Evolutionary conservation across 768 basidiomycete genomes (phyloP), one percentile per base, ranked within the genome.

Genomic region (Mycena albidolilacea): DNA sequence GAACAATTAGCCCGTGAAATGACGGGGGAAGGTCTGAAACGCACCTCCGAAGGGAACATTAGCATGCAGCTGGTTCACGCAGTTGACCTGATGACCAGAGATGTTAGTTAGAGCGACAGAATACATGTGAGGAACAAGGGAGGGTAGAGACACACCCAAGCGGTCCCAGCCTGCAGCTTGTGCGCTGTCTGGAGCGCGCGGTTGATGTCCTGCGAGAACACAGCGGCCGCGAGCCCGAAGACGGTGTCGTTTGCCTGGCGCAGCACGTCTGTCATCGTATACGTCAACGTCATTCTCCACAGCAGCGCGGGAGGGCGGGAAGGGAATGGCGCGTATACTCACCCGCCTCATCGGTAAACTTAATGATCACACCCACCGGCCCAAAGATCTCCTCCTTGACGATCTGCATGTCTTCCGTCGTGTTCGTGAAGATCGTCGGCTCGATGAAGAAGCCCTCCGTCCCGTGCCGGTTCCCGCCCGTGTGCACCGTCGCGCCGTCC

Each of bases 191-290:
- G 81, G 69, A 95, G 82, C 2, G 92, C 94, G 41, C 91, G 86
- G 64, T 84, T 88, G 80, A 94, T 81, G 84, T 96, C 86, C 77
- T 87, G 83, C 58, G 92, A 88, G 85, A 94, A 95, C 67, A 97
- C 88, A 9, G 93, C 91, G 2, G 91, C 90, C 8, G 93, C 94
- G 38, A 96, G 88, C 52, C 96, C 96, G 82, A 95, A 95, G 62
- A 85, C 74, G 0, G 92, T 91, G 79, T 95, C 90, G 84, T 97
- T 97, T 52, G 94, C 95, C 79, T 87, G 84, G 50, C 81, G 81
- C 69, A 91, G 79, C 44, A 85, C 88, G 65, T 92, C 90, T 75
- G 60, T 65, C 30, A 30, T 30, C 30, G 30, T 30, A 30, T 30
- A 62, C 11, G 64, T 75, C 37, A 62, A 23, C 23, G n/a, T 55